phyloP scores from a whole-genome alignment of 2,329 filamentous ascomycete genomes.

The Lachnellula arida region DNA sequence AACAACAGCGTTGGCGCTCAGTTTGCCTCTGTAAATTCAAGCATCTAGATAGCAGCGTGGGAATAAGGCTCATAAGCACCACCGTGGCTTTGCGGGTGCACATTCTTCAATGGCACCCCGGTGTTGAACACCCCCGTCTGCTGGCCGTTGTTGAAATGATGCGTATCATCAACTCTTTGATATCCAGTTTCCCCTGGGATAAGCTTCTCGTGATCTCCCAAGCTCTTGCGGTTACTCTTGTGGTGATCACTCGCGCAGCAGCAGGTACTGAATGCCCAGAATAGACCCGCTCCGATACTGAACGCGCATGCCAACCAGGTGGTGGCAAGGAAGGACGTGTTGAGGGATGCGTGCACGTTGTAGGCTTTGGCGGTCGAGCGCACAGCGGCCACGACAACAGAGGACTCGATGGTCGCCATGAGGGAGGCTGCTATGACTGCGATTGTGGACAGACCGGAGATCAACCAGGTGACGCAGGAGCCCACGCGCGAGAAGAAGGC shows the following conservation, averaged over 20 bases:
- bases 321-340: slow-evolving; percentile 63
- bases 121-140: slow-evolving; percentile 39
- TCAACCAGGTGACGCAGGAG: slow-evolving; percentile 75
- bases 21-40: background rate
- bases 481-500: slow-evolving; percentile 79
- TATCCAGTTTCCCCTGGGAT: slow-evolving; percentile 34
- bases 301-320: slow-evolving; percentile 80
- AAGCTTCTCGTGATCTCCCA: slow-evolving; percentile 29
- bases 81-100: slow-evolving; percentile 34
- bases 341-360: slow-evolving; percentile 62
- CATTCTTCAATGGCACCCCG: slow-evolving; percentile 31
- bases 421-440: slow-evolving; percentile 59
- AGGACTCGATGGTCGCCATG: slow-evolving; percentile 70
- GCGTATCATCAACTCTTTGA: slow-evolving; percentile 40
- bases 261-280: slow-evolving; percentile 91
- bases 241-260: slow-evolving; percentile 56
- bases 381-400: slow-evolving; percentile 64
- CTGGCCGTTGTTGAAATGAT: slow-evolving; percentile 31
- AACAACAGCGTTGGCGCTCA: too few relatives aligned
- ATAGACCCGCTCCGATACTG: slow-evolving; percentile 68
- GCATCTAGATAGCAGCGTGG: slow-evolving; percentile 45
- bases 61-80: slow-evolving; percentile 61
- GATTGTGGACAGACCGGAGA: slow-evolving; percentile 58
- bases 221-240: slow-evolving; percentile 11
- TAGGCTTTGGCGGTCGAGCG: slow-evolving; percentile 65